Base-by-base conservation (phyloP, 805 yeast genomes). In the Wickerhamomyces rabaulensis region DNA sequence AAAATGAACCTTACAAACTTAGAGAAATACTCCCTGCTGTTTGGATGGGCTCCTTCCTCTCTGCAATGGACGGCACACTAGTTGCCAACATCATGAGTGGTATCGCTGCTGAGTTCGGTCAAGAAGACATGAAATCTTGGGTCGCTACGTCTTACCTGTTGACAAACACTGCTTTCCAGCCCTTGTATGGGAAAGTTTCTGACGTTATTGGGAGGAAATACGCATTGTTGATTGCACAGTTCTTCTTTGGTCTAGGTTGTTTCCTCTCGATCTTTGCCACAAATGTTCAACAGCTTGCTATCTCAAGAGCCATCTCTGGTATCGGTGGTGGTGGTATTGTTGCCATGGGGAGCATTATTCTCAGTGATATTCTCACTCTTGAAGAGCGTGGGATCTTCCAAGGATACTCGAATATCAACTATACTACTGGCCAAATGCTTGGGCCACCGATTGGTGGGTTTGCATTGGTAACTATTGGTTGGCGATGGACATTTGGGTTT, bases 141-240 rank as follows among this genome's bases (percentile, higher is more conserved):
- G 83, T 85, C 3, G 89, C 89, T 4, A 79, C 90, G 0, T 76
- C 87, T 1, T 80, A 83, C 45, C 66, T 87, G 26, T 65, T 87
- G 25, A 82, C 91, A 2, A 80, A 79, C 50, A 77, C 87, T 4
- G 85, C 87, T 1, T 82, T 84, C 62, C 91, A 84, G 63, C 91
- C 89, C 0, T 60, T 85, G 23, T 82, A 80, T 47, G 94, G 92
- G 4, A 77, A 83, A 48, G 66, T 84, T 29, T 76, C 85, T 38
- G 92, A 87, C 53, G 75, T 85, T 19, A 68, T 75, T 51, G 84
- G 86, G 6, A 64, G 86, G 42, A 72, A 73, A 44, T 62, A 65
- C 12, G 68, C 75, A 9, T 59, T 79, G 9, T 48, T 78, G 7
- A 50, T 64, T 38, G 75, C 76, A 1, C 73, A 78, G 40, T 60